phyloP scores from a whole-genome alignment of 371 early-diverging fungal genomes.

The Cokeromyces recurvatus region DNA sequence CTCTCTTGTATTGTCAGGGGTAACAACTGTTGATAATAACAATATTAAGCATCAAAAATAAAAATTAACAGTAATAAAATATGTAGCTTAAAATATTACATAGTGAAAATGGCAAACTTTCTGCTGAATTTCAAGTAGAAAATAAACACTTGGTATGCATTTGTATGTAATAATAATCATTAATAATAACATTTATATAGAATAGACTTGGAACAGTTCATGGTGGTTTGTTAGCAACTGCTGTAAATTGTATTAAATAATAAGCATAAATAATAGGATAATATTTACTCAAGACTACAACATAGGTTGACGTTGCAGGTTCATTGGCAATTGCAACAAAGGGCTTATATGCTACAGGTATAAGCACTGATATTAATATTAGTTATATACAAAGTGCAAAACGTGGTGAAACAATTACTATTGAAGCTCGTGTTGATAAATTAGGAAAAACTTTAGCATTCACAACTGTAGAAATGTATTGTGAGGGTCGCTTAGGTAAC shows the following conservation, averaged over 20 bases:
- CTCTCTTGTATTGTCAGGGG: conserved; percentile 39
- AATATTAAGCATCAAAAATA: conserved; percentile 7
- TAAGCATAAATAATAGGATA: background rate
- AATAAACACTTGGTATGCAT: conserved; percentile 47
- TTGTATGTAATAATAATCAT: no score
- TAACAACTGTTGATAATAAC: conserved; percentile 17
- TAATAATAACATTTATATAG: conserved; percentile 19
- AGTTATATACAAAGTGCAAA: conserved; percentile 55
- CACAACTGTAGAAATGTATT: conserved; percentile 48
- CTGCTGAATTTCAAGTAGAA: conserved; percentile 48
- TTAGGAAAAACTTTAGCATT: conserved; percentile 61
- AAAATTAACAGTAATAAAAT: no score
- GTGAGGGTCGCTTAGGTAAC: conserved; percentile 43
- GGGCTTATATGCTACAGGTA: conserved; percentile 57
- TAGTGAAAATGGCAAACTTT: conserved; percentile 36
- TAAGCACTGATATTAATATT: conserved; percentile 61
- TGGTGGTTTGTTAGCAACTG: conserved; percentile 57
- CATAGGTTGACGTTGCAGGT: conserved; percentile 50
- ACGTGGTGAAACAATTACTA: conserved; percentile 43
- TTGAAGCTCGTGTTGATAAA: conserved; percentile 55
- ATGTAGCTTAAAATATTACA: conserved; percentile 44
- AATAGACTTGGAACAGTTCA: conserved; percentile 57
- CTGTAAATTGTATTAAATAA: conserved; percentile 21
- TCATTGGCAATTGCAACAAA: conserved; percentile 59
- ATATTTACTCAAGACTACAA: no score